phyloP scores from a whole-genome alignment of 805 yeast genomes.

The Ogataea ramenticola region DNA sequence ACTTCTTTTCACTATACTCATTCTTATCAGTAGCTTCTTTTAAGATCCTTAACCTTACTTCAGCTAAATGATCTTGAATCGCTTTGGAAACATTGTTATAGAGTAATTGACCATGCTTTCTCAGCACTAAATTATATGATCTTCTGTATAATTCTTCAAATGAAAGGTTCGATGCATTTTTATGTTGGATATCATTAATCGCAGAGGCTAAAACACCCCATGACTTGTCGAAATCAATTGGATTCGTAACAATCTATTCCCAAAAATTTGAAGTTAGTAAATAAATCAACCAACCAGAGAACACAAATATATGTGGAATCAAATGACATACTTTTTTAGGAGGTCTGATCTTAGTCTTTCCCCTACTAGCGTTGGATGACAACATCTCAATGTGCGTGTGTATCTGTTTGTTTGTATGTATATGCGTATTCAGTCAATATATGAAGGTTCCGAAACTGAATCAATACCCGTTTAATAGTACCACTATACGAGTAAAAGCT shows the following conservation, averaged over 20 bases:
- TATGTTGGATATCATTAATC: constrained; percentile 60
- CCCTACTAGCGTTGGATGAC: constrained; percentile 25
- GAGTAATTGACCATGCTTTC: constrained; percentile 58
- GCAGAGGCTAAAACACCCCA: constrained; percentile 67
- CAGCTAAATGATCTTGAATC: constrained; percentile 39
- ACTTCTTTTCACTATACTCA: constrained; percentile 5
- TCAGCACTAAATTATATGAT: constrained; percentile 68
- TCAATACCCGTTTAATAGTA: too few species aligned
- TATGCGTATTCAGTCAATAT: too few species aligned
- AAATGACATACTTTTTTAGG: constrained; percentile 45
- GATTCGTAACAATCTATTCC: constrained; percentile 25
- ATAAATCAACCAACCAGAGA: too few species aligned
- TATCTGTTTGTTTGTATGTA: too few species aligned
- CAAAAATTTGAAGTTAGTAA: too few species aligned
- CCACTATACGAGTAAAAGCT: too few species aligned
- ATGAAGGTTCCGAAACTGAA: too few species aligned
- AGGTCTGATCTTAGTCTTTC: constrained; percentile 57
- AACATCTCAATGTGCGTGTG: constrained; percentile 7
- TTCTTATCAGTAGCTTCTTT: constrained; percentile 9
- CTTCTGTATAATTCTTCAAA: constrained; percentile 78
- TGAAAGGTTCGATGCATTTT: constrained; percentile 66
- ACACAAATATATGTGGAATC: too few species aligned
- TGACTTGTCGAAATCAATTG: constrained; percentile 52
- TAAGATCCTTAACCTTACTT: constrained; percentile 13
- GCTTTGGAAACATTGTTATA: constrained; percentile 52